Evolutionary conservation across 371 early-diverging fungal species (phyloP).

Genomic region (Mucor racemosus): DNA sequence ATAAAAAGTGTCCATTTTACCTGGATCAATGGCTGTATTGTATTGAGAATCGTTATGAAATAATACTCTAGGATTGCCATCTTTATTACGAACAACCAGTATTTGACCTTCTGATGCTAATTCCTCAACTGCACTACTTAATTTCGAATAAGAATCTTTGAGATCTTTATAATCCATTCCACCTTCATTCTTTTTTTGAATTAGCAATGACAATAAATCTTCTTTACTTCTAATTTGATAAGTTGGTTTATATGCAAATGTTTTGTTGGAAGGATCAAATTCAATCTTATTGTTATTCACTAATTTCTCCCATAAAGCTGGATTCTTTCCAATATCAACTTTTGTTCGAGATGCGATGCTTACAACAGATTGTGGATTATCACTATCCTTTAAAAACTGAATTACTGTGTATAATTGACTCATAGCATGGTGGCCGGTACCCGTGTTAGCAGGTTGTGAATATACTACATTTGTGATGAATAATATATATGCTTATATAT

Average conservation of each 20-base stretch:
- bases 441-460: constrained; percentile 65
- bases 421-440: constrained; percentile 63
- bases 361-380: constrained; percentile 68
- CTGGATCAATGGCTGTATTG: constrained; percentile 68
- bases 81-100: constrained; percentile 78
- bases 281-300: constrained; percentile 69
- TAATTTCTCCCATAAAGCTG: constrained; percentile 62
- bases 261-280: constrained; percentile 57
- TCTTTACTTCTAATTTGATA: constrained; percentile 78
- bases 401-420: constrained; percentile 67
- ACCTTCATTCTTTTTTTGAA: constrained; percentile 60
- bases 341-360: constrained; percentile 64
- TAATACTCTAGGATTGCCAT: constrained; percentile 71
- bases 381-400: constrained; percentile 61
- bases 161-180: constrained; percentile 84
- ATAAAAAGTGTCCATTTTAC: constrained; percentile 32
- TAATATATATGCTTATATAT: not conserved
- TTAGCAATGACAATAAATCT: constrained; percentile 70
- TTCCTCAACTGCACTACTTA: constrained; percentile 72
- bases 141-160: constrained; percentile 79
- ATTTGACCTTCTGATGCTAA: constrained; percentile 71
- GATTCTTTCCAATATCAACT: constrained; percentile 64
- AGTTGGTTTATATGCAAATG: constrained; percentile 81
- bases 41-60: constrained; percentile 73
- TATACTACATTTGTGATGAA: constrained; percentile 33